Percentiles rank a stretch among this genome's conserved stretches.
These are phyloP conservation scores for Polyporus tsugae DNA, from an alignment of 1,284 basidiomycete species.

Conservation along the genomic window DNA sequence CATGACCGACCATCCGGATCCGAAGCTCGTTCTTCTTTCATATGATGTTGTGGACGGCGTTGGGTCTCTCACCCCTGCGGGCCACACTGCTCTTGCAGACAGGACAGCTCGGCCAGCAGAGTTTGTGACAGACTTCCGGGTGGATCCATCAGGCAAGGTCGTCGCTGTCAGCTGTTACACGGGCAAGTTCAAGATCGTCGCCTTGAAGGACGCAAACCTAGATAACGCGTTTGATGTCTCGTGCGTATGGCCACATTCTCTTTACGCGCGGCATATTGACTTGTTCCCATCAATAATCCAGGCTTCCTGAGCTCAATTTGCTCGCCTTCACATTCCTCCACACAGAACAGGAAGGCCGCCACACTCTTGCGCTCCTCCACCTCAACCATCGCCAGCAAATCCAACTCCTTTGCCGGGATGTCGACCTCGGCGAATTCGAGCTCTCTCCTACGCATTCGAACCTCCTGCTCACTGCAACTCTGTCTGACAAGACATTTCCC, in stretches of 20 bases:
- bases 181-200: conserved; percentile 72
- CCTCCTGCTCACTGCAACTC: conserved; percentile 50
- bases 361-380: conserved; percentile 73
- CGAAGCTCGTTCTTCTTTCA: conserved; percentile 67
- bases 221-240: conserved; percentile 67
- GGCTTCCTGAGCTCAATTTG: conserved; percentile 80
- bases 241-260: conserved; percentile 52
- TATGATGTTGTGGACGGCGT: conserved; percentile 51
- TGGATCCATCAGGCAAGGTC: conserved; percentile 68
- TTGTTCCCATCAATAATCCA: conserved; percentile 41
- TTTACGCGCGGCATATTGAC: background rate
- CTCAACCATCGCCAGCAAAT: conserved; percentile 68
- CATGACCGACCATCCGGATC: conserved; percentile 77
- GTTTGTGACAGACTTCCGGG: conserved; percentile 69
- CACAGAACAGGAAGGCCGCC: conserved; percentile 46
- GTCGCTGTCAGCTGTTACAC: conserved; percentile 70
- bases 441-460: conserved; percentile 61
- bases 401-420: conserved; percentile 67
- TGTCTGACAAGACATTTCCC: conserved; percentile 40
- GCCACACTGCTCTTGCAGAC: conserved; percentile 61
- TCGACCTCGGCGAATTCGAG: conserved; percentile 57
- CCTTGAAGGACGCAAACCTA: conserved; percentile 59
- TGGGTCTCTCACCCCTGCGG: conserved; percentile 49
- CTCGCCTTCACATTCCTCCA: conserved; percentile 76
- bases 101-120: conserved; percentile 65